These are phyloP conservation scores for Golubevia pallescens DNA, from an alignment of 1,284 basidiomycete genomes.

Conservation along the genomic window DNA sequence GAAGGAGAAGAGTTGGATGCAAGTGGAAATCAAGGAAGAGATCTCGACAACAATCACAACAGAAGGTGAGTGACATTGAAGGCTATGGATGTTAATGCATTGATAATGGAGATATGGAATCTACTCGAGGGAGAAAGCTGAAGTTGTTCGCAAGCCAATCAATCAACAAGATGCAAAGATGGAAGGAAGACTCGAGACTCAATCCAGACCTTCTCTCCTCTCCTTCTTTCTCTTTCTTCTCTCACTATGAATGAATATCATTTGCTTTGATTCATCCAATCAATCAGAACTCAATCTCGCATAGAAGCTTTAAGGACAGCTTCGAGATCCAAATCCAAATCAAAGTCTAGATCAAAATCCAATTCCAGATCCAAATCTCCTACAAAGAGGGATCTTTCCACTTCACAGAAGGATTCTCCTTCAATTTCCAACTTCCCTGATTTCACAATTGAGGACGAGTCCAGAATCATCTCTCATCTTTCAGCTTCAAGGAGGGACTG, in stretches of 20 bases:
- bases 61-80: too few species aligned
- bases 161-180: too few species aligned
- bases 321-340: neutral
- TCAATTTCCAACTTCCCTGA: neutral
- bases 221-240: neutral
- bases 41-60: too few species aligned
- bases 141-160: too few species aligned
- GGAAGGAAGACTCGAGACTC: too few species aligned
- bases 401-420: neutral
- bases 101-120: too few species aligned
- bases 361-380: neutral
- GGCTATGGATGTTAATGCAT: too few species aligned
- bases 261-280: neutral
- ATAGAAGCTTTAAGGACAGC: neutral
- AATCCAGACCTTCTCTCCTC: neutral
- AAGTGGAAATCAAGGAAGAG: neutral
- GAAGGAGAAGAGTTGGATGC: conserved; percentile 4
- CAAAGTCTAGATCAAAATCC: neutral
- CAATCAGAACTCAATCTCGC: neutral
- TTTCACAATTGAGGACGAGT: neutral
- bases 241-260: neutral
- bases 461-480: neutral
- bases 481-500: too few species aligned
- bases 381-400: neutral
- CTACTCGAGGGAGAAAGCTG: too few species aligned